Evolutionary conservation across 2,329 filamentous ascomycete genomes (phyloP).

Genomic region (Sclerotinia nivalis): DNA sequence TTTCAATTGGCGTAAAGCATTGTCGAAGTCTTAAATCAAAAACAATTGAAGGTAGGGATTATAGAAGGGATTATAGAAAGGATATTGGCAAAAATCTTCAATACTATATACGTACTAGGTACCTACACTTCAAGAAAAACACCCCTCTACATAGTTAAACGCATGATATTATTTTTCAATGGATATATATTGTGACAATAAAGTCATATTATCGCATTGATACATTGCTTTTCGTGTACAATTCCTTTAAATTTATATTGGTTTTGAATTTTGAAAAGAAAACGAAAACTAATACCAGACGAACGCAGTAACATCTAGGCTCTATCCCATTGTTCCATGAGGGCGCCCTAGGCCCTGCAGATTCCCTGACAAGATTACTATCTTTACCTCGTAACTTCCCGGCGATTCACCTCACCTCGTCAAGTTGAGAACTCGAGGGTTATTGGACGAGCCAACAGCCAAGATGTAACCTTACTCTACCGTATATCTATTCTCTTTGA

Average conservation of each 20-base stretch:
- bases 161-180: not conserved
- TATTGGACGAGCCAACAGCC: not conserved
- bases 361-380: not conserved
- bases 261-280: too few relatives aligned
- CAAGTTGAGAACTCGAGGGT: not conserved
- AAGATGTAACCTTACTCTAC: slow-evolving; percentile 1
- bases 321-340: not conserved
- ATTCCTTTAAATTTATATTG: not conserved
- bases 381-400: not conserved
- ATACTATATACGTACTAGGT: too few relatives aligned
- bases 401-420: not conserved
- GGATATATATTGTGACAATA: not conserved
- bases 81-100: too few relatives aligned
- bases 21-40: not conserved
- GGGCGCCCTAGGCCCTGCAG: not conserved
- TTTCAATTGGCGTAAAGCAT: slow-evolving; percentile 14
- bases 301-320: too few relatives aligned
- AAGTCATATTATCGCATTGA: not conserved
- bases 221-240: not conserved
- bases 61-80: slow-evolving; percentile 15
- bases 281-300: not conserved
- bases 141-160: not conserved
- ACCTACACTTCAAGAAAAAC: not conserved
- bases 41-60: not conserved
- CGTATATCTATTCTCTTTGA: not conserved